Evolutionary conservation across 148 eudicot species (phyloP).

Genomic region (Simmondsia chinensis): DNA sequence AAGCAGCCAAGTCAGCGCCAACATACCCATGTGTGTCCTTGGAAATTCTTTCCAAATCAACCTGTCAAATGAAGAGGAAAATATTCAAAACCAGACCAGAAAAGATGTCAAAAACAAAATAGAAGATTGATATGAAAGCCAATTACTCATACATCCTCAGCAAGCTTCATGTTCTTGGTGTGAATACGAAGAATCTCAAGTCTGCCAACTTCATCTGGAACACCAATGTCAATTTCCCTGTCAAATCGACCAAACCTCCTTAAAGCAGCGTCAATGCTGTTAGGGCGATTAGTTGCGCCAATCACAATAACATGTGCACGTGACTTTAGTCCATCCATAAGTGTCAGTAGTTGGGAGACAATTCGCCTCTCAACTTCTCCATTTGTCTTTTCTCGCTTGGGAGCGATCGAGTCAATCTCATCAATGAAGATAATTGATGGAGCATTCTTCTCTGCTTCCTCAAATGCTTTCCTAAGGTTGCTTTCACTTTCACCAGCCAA

Average conservation of each 20-base stretch:
- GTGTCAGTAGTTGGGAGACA: constrained; percentile 84
- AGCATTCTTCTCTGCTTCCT: constrained; percentile 93
- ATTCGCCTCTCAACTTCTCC: constrained; percentile 96
- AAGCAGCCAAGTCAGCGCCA: constrained; percentile 82
- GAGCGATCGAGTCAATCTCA: constrained; percentile 91
- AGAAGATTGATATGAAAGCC: background rate
- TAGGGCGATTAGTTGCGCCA: constrained; percentile 90
- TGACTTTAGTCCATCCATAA: constrained; percentile 89
- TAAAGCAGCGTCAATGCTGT: constrained; percentile 85
- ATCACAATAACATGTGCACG: constrained; percentile 88
- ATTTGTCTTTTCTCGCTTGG: constrained; percentile 81
- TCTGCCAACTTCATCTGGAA: constrained; percentile 84
- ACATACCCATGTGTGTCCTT: constrained; percentile 93
- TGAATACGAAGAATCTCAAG: constrained; percentile 90
- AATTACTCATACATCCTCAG: constrained; percentile 54
- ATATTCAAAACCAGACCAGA: background rate
- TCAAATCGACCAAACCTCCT: constrained; percentile 91
- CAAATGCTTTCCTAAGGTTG: constrained; percentile 90
- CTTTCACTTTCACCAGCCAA: constrained; percentile 95
- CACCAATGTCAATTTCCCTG: constrained; percentile 88
- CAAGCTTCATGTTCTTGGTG: constrained; percentile 87
- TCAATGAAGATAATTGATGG: constrained; percentile 84
- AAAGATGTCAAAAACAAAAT: background rate
- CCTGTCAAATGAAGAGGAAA: constrained; percentile 20
- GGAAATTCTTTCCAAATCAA: constrained; percentile 69